phyloP scores from a whole-genome alignment of 345 rosid genomes.

The Populus ilicifolia region DNA sequence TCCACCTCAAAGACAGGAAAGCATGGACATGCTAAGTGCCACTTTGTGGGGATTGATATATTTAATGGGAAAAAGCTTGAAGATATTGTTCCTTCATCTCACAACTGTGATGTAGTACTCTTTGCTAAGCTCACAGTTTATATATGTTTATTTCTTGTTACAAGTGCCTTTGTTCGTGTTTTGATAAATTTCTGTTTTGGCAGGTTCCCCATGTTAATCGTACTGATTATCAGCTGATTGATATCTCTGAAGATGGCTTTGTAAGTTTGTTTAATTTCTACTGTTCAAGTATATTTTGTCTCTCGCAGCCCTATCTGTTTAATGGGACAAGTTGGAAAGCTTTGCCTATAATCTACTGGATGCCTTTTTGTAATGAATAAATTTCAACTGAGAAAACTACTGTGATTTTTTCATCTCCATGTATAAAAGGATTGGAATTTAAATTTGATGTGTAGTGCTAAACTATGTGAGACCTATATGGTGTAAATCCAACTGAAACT shows the following conservation, averaged over 20 bases:
- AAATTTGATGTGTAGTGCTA: neutral
- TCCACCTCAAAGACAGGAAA: slow-evolving; percentile 78
- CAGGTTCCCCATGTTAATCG: slow-evolving; percentile 76
- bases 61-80: slow-evolving; percentile 70
- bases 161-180: slow-evolving; percentile 3
- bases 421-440: neutral
- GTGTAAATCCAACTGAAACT: neutral
- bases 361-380: neutral
- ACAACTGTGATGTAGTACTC: slow-evolving; percentile 64
- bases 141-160: neutral
- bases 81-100: slow-evolving; percentile 74
- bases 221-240: slow-evolving; percentile 69
- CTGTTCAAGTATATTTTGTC: neutral
- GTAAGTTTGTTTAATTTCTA: slow-evolving; percentile 36
- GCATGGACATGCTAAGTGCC: slow-evolving; percentile 80
- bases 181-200: slow-evolving; percentile 1
- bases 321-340: neutral
- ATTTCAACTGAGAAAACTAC: neutral
- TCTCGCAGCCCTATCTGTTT: neutral
- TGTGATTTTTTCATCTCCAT: neutral
- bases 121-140: neutral
- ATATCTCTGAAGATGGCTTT: slow-evolving; percentile 79
- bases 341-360: neutral
- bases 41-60: slow-evolving; percentile 70
- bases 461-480: neutral